Percentiles rank a stretch among this genome's conserved stretches.
Evolutionary conservation across 75 land plant genomes (phyloP).

Genomic region (Sequoia sempervirens): DNA sequence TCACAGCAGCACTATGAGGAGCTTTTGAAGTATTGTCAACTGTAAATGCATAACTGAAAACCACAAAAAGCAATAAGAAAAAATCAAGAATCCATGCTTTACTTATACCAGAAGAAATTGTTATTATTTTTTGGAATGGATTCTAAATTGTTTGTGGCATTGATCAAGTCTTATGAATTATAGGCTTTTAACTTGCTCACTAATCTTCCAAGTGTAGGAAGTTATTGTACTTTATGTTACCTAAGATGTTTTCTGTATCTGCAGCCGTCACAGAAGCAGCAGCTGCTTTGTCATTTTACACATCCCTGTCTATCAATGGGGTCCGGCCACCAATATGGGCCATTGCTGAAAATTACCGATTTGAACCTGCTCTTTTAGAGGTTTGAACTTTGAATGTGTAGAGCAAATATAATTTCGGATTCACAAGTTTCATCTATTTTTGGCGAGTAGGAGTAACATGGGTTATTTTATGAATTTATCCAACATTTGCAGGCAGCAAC

Average conservation of each 20-base stretch:
- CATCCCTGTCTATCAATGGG: constrained; percentile 26
- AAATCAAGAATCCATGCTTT: not conserved
- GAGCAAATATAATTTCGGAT: not conserved
- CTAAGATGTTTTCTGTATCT: constrained; percentile 11
- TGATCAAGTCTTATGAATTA: not conserved
- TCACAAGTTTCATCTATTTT: not conserved
- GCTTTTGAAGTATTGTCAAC: not conserved
- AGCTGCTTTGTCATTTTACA: constrained; percentile 57
- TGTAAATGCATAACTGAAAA: not conserved
- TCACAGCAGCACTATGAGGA: not conserved
- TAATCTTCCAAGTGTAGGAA: not conserved
- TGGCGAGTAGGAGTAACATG: not conserved
- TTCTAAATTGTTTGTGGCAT: not conserved
- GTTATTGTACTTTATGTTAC: not conserved
- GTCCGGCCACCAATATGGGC: constrained; percentile 76
- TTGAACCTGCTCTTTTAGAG: constrained; percentile 94
- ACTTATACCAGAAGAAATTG: not conserved
- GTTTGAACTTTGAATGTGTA: constrained; percentile 22
- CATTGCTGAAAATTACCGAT: constrained; percentile 95
- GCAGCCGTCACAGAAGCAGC: constrained; percentile 60
- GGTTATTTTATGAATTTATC: constrained; percentile 10
- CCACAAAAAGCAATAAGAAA: not conserved
- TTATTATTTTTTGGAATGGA: not conserved
- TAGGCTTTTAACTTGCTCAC: not conserved
- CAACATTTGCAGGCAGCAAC: constrained; percentile 60